Percentiles rank a stretch among this genome's conserved stretches.
Evolutionary conservation across 163 green algal genomes (phyloP).

Genomic region (Scenedesmus sp.): DNA sequence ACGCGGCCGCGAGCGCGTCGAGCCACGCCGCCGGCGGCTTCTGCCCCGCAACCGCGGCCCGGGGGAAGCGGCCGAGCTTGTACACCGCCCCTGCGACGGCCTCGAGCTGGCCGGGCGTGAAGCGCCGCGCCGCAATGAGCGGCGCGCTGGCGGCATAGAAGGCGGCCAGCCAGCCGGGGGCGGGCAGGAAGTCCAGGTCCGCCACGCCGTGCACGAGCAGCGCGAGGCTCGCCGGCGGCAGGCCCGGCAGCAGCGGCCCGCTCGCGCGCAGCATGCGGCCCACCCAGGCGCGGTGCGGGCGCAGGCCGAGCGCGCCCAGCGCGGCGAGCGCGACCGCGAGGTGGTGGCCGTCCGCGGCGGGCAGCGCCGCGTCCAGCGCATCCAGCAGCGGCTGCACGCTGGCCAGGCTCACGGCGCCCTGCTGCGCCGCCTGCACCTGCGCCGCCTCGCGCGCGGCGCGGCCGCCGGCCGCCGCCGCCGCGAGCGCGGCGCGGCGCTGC

Average conservation of each 20-base stretch:
- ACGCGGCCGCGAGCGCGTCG: not conserved
- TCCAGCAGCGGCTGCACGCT: not conserved
- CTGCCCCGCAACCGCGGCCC: not conserved
- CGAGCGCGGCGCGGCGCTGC: not conserved
- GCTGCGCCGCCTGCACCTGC: not conserved
- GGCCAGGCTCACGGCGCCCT: not conserved
- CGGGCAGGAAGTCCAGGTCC: slow-evolving; percentile 5
- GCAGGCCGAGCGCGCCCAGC: not conserved
- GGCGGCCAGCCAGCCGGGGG: not conserved
- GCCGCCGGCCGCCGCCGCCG: not conserved
- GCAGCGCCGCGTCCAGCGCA: slow-evolving; percentile 6
- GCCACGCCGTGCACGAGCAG: slow-evolving; percentile 1
- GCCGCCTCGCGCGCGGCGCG: not conserved
- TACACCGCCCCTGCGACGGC: slow-evolving; percentile 6
- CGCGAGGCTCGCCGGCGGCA: not conserved
- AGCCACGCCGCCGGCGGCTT: slow-evolving; percentile 30
- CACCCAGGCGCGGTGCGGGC: not conserved
- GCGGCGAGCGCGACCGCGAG: not conserved
- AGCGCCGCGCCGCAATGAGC: not conserved
- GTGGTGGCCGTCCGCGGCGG: not conserved
- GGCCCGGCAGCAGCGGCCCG: not conserved
- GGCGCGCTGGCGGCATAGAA: not conserved
- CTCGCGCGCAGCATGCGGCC: not conserved
- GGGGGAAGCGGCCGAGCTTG: slow-evolving; percentile 4
- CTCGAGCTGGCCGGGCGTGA: not conserved